These are phyloP conservation scores for Cinnamomum chago DNA, from an alignment of 164 flowering plant species.

Conservation along the genomic window DNA sequence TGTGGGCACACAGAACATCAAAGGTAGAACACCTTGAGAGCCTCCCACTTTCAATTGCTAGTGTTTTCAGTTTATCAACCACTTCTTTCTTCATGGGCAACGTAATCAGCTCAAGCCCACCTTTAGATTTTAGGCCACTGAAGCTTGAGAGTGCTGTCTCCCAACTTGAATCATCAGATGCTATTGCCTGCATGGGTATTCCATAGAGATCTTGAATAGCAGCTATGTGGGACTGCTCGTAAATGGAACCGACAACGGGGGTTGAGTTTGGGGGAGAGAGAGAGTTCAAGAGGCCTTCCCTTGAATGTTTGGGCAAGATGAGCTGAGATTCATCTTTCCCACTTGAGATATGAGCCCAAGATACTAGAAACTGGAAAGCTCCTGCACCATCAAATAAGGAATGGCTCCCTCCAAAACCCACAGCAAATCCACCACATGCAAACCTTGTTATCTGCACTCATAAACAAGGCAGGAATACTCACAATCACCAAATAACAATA, in stretches of 20 bases:
- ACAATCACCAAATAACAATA: neutral
- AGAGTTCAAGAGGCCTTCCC: conserved; percentile 4
- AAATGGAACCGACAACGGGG: conserved; percentile 10
- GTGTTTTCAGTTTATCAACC: conserved; percentile 14
- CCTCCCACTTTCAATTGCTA: conserved; percentile 17
- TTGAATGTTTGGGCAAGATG: conserved; percentile 13
- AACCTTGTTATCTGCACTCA: conserved; percentile 27
- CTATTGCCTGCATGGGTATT: conserved; percentile 22
- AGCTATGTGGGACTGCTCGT: conserved; percentile 19
- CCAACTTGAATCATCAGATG: conserved; percentile 26
- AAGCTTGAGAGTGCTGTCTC: conserved; percentile 16
- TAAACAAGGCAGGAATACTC: neutral
- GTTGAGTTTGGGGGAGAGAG: conserved; percentile 4
- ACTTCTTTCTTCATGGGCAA: conserved; percentile 15
- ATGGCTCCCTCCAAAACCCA: conserved; percentile 28
- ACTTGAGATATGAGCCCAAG: conserved; percentile 25
- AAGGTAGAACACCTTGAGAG: conserved; percentile 29
- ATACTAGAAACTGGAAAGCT: conserved; percentile 21
- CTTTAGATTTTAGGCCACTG: conserved; percentile 9
- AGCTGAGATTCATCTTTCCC: conserved; percentile 20
- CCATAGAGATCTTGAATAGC: conserved; percentile 25
- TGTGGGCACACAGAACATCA: conserved; percentile 23
- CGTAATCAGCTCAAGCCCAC: conserved; percentile 18
- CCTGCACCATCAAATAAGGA: conserved; percentile 28
- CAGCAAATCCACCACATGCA: conserved; percentile 23